Conservation (phyloP, 345 rosid species). For the Odontarrhena argentea region DNA sequence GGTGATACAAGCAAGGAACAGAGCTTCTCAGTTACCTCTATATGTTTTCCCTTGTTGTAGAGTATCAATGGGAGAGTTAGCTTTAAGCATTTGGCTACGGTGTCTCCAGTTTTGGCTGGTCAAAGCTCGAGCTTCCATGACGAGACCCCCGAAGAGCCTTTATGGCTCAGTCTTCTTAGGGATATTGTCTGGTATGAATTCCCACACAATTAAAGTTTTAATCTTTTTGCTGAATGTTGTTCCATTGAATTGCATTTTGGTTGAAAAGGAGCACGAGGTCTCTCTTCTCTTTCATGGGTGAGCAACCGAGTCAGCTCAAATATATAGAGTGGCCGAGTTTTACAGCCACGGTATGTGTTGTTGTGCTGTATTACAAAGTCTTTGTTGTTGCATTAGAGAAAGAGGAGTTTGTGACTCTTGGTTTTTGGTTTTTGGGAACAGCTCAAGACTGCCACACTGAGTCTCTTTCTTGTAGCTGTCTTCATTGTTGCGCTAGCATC, state of each 20-base stretch:
- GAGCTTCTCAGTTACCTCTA: not conserved
- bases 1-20: not conserved
- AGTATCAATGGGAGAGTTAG: slow-evolving; percentile 29
- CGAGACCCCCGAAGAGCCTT: slow-evolving; percentile 47
- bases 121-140: slow-evolving; percentile 38
- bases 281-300: slow-evolving; percentile 54
- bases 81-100: slow-evolving; percentile 18
- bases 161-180: slow-evolving; percentile 49
- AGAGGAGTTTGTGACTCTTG: slow-evolving; percentile 6
- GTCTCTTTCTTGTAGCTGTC: slow-evolving; percentile 67
- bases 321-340: slow-evolving; percentile 86
- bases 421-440: slow-evolving; percentile 39
- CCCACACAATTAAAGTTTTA: not conserved
- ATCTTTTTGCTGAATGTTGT: not conserved
- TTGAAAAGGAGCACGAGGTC: slow-evolving; percentile 56
- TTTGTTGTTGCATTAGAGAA: slow-evolving; percentile 1
- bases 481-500: slow-evolving; percentile 72
- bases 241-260: slow-evolving; percentile 1
- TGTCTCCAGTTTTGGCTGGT: slow-evolving; percentile 33
- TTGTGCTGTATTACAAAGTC: not conserved
- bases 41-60: slow-evolving; percentile 14
- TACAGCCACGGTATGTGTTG: slow-evolving; percentile 58
- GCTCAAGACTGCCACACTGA: slow-evolving; percentile 79
- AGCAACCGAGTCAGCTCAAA: slow-evolving; percentile 84
- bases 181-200: slow-evolving; percentile 52